These are phyloP conservation scores for Fusarium sublunatum DNA, from an alignment of 2,329 filamentous ascomycete species.

Conservation along the genomic window DNA sequence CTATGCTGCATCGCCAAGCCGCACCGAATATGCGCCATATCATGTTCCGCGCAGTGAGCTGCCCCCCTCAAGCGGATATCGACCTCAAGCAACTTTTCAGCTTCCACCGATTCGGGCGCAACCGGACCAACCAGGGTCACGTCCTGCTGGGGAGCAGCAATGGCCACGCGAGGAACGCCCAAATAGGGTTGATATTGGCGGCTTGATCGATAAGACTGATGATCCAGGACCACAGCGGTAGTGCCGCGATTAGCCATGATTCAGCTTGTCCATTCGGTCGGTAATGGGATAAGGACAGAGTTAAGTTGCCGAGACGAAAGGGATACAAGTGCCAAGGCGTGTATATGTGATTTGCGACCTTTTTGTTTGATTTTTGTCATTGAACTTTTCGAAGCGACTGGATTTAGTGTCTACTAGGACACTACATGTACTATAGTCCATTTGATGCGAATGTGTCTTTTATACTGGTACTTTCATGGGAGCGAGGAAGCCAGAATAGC, in stretches of 20 bases:
- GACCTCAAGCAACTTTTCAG: slow-evolving; percentile 55
- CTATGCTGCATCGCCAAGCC: slow-evolving; percentile 60
- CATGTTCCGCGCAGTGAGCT: slow-evolving; percentile 66
- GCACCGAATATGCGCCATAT: slow-evolving; percentile 62
- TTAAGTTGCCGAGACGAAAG: background rate
- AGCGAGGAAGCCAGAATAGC: slow-evolving; percentile 10
- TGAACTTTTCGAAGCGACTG: slow-evolving; percentile 21
- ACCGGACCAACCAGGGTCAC: slow-evolving; percentile 44
- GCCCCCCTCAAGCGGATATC: slow-evolving; percentile 48
- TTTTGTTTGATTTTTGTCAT: slow-evolving; percentile 34
- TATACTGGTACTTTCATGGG: slow-evolving; percentile 23
- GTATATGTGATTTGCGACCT: slow-evolving; percentile 4
- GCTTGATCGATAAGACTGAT: slow-evolving; percentile 69
- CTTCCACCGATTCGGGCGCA: slow-evolving; percentile 61
- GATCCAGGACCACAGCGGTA: slow-evolving; percentile 48
- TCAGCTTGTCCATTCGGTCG: slow-evolving; percentile 17
- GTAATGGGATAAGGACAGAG: slow-evolving; percentile 38
- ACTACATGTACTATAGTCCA: slow-evolving; percentile 26
- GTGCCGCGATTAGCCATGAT: slow-evolving; percentile 17
- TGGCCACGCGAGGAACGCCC: slow-evolving; percentile 63
- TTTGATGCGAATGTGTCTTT: slow-evolving; percentile 13
- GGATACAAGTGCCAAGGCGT: background rate
- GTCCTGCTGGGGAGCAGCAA: slow-evolving; percentile 32
- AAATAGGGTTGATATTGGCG: slow-evolving; percentile 69
- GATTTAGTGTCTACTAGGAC: slow-evolving; percentile 8